These are phyloP conservation scores for Coemansia sp. DNA, from an alignment of 192 early-diverging fungal genomes.

Conservation along the genomic window DNA sequence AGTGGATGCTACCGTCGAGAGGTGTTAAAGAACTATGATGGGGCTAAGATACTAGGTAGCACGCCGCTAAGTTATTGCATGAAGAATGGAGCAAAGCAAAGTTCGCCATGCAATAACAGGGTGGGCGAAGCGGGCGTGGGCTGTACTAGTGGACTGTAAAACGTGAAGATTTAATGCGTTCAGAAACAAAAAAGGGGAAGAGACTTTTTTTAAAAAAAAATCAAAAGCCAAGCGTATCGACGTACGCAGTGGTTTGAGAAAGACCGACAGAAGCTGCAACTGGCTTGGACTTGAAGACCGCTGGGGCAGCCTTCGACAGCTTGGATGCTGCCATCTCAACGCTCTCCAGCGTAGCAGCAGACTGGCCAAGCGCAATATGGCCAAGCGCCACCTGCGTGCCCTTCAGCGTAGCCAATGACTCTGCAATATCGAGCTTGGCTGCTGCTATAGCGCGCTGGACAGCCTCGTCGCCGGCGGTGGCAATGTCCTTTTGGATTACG, in stretches of 20 bases:
- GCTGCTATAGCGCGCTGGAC: conserved; percentile 64
- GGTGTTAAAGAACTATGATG: too few relatives aligned
- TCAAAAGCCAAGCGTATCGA: conserved; percentile 57
- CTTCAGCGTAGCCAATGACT: conserved; percentile 19
- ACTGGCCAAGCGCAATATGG: conserved; percentile 29
- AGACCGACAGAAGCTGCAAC: conserved; percentile 44
- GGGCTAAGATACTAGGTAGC: too few relatives aligned
- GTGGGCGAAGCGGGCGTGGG: too few relatives aligned
- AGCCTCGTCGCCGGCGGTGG: conserved; percentile 56
- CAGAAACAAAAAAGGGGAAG: too few relatives aligned
- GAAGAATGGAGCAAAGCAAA: too few relatives aligned
- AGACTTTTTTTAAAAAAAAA: not conserved
- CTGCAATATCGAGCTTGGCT: conserved; percentile 32
- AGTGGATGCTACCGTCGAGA: too few relatives aligned
- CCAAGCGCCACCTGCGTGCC: conserved; percentile 17
- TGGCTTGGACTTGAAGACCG: conserved; percentile 42
- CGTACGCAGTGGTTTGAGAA: conserved; percentile 50
- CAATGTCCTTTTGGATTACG: conserved; percentile 62
- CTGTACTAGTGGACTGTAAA: not conserved
- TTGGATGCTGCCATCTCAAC: conserved; percentile 24
- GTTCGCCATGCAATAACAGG: too few relatives aligned
- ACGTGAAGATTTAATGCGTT: not conserved
- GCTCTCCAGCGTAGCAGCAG: conserved; percentile 22
- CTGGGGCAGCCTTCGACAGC: conserved; percentile 20
- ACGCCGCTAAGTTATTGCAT: too few relatives aligned